Percentiles rank a stretch among this genome's conserved stretches.
phyloP scores from a whole-genome alignment of 139 green algal genomes.

The Closterium sp. region DNA sequence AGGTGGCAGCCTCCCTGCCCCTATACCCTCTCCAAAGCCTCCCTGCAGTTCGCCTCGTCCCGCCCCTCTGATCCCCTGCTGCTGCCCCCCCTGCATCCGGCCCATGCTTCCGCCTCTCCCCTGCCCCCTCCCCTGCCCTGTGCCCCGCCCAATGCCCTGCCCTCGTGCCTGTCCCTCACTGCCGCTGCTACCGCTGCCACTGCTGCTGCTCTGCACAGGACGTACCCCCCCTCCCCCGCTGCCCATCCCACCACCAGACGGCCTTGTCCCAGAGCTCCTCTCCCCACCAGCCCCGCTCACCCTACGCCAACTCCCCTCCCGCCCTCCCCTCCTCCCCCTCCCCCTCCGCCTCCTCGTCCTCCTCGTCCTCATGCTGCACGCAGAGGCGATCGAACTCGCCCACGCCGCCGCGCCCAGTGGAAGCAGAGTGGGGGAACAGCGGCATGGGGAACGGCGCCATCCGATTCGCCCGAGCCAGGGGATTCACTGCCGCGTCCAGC shows the following conservation, averaged over 20 bases:
- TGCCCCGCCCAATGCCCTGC: background rate
- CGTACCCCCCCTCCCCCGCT: background rate
- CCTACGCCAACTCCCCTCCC: background rate
- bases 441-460: background rate
- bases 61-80: background rate
- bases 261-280: background rate
- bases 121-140: too few relatives aligned
- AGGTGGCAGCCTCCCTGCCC: too few relatives aligned
- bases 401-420: background rate
- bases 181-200: background rate
- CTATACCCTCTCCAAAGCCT: background rate
- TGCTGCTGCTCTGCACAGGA: background rate
- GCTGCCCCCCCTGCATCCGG: background rate
- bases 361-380: background rate
- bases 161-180: background rate
- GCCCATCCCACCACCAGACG: background rate
- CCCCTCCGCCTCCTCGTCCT: background rate
- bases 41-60: background rate
- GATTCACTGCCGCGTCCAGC: background rate
- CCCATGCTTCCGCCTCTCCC: background rate
- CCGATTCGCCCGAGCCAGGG: background rate
- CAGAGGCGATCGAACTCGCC: background rate
- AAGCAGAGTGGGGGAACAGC: background rate
- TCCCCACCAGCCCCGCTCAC: background rate
- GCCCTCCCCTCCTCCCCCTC: background rate